These are phyloP conservation scores for Spathaspora passalidarum DNA, from an alignment of 805 yeast genomes.

Conservation along the genomic window DNA sequence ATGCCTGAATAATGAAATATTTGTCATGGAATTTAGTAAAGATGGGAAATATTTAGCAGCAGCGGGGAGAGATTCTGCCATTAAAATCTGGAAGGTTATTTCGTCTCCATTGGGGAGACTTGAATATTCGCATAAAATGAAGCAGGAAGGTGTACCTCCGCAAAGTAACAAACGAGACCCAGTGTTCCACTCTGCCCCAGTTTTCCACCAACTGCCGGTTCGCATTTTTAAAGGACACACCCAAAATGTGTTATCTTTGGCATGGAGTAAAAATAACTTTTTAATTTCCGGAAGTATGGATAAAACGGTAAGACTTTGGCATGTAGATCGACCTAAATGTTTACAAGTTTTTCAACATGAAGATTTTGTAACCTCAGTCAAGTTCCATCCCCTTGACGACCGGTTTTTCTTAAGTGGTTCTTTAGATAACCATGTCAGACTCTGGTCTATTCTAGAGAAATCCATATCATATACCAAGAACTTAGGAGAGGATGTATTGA, in stretches of 20 bases:
- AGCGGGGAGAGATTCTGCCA: constrained; percentile 72
- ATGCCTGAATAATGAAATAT: constrained; percentile 47
- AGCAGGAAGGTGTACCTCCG: constrained; percentile 13
- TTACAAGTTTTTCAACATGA: constrained; percentile 65
- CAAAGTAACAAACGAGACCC: constrained; percentile 9
- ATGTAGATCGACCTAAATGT: constrained; percentile 62
- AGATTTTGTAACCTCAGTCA: constrained; percentile 80
- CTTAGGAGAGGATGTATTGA: constrained; percentile 58
- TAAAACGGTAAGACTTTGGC: constrained; percentile 81
- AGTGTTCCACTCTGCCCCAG: constrained; percentile 59
- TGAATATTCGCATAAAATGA: constrained; percentile 27
- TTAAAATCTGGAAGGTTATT: constrained; percentile 78
- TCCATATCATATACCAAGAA: constrained; percentile 51
- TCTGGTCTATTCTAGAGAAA: constrained; percentile 84
- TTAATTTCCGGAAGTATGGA: constrained; percentile 82
- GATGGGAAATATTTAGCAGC: constrained; percentile 85
- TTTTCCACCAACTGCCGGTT: constrained; percentile 67
- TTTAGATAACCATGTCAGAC: constrained; percentile 65
- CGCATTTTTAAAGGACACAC: constrained; percentile 64
- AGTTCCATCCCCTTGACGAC: constrained; percentile 83
- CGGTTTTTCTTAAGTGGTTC: constrained; percentile 83
- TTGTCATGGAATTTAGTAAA: constrained; percentile 66
- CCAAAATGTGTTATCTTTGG: constrained; percentile 67
- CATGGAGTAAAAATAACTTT: constrained; percentile 88
- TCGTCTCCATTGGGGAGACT: constrained; percentile 67